Base-by-base conservation (phyloP, 2,329 filamentous ascomycete genomes). In the Beauveria pseudobassiana region DNA sequence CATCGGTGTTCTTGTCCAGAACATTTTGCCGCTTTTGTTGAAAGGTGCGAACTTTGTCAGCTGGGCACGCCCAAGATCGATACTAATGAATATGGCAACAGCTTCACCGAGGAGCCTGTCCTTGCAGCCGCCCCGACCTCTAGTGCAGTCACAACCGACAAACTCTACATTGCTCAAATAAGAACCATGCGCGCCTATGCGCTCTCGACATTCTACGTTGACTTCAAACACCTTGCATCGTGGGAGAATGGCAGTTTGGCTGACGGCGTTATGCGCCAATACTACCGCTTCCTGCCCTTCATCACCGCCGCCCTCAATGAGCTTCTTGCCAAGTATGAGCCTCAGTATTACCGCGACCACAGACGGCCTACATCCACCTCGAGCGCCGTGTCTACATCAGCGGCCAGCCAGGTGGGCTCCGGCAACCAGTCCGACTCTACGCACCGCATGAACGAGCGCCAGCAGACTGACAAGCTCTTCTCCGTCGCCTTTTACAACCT, bases 391-490 rank as follows among this genome's bases (percentile, higher is more conserved):
- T 85, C 89, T 1, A 87, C 87, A 5, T 88, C 90, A 1, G 87
- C 82, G 26, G 79, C 80, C 30, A 88, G 85, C 69, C 84, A 85
- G 62, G 77, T 82, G 42, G 85, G 85, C 60, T 84, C 84, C 8
- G 81, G 79, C 42, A 87, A 80, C 69, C 84, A 87, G 69, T 82
- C 83, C 18, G 88, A 90, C 18, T 82, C 87, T 48, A 84, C 86
- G 50, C 85, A 87, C 68, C 89, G 91, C 76, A 96, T 90, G 34
- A 86, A 88, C 61, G 92, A 96, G 74, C 91, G 96, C 73, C 93
- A 97, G 74, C 93, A 97, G 77, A 97, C 95, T 0, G 95, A 99
- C 77, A 97, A 96, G 79, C 81, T 99, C 43, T 98, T 99, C 74
- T 86, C 91, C 5, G 81, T 97, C 58, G 93, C 93, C 38, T 96